Evolutionary conservation across 805 yeast genomes (phyloP), one percentile per base, ranked within the genome.

Genomic region (Aciculoconidium aculeatum): DNA sequence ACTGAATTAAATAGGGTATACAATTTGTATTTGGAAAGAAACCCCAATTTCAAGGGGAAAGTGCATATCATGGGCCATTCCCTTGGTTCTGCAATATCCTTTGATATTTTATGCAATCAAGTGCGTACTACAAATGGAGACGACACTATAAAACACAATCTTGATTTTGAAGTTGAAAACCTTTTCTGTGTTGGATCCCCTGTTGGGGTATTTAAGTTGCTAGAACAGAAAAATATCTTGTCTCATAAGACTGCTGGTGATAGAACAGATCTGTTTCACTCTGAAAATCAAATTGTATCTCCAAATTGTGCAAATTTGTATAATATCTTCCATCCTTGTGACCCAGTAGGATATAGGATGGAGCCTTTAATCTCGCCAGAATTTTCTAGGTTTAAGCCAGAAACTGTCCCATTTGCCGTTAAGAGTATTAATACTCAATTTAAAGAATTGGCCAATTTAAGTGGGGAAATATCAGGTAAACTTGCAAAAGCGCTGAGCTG

Each of bases 51-150:
- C 53, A 62, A 75, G n/a, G 95, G 95, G 0, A 73, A 78, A 40
- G 77, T 90, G 1, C 87, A 90, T 42, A 53, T 90, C 2, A 60
- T 87, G 35, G 97, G 96, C 1, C 98, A 90, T 53, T 90, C 97
- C 0, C 60, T 90, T 19, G 98, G 98, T 0, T 80, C 95, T 3
- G 82, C 90, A 0, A 82, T 90, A 19, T 64, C 78, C 2, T 78
- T 86, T 39, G 96, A 90, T 53, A 63, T 90, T 17, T 53, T 88
- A 16, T 58, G 77, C 7, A 48, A 58, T 11, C 80, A 75, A 41
- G 49, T 49, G 1, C 51, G 49, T 20, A 58, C 58, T 12, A 53
- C 61, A 5, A 17, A 17, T n/a, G 36, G 37, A 5, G 21, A 28
- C 24, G 31, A 34, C n/a, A 30, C 28, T 6, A 15, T 31, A 19